phyloP scores from a whole-genome alignment of 768 basidiomycete genomes.

The Lactifluus pinguis region DNA sequence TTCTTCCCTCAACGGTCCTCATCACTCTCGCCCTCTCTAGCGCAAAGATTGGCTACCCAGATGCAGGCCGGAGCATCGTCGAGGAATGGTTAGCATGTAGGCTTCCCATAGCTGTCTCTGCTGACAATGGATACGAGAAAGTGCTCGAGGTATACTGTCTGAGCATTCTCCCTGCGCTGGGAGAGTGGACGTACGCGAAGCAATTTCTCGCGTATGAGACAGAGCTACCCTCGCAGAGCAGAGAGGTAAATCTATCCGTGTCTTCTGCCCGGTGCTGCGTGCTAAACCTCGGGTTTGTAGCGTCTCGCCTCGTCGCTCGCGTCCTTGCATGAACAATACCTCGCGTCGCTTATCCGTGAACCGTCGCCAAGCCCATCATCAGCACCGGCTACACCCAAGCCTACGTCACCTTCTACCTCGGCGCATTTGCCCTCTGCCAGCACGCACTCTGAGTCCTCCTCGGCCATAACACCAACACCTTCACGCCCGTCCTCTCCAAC shows the following conservation, averaged over 20 bases:
- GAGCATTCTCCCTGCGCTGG: conserved; percentile 59
- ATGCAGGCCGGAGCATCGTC: conserved; percentile 52
- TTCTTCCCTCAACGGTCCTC: conserved; percentile 61
- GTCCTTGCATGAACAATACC: conserved; percentile 8
- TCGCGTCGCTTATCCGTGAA: conserved; percentile 2
- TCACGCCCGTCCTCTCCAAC: conserved; percentile 19
- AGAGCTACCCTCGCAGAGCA: conserved; percentile 42
- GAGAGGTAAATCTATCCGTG: conserved; percentile 41
- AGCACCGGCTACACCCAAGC: not conserved
- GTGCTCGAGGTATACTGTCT: conserved; percentile 71
- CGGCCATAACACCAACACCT: conserved; percentile 13
- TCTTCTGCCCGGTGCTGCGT: not conserved
- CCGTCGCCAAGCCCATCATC: not conserved
- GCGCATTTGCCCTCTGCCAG: not conserved
- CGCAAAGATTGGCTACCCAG: conserved; percentile 54
- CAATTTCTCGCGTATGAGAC: conserved; percentile 70
- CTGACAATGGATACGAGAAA: conserved; percentile 52
- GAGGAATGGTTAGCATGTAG: conserved; percentile 73
- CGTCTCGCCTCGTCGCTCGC: conserved; percentile 5
- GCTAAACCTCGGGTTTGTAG: conserved; percentile 2
- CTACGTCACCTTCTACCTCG: not conserved
- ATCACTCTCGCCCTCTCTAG: conserved; percentile 62
- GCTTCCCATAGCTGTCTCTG: conserved; percentile 26
- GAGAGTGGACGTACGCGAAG: conserved; percentile 71
- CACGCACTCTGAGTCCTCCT: not conserved